These are phyloP conservation scores for Kluyveromyces lactis DNA, from an alignment of 805 yeast species.

Conservation along the genomic window DNA sequence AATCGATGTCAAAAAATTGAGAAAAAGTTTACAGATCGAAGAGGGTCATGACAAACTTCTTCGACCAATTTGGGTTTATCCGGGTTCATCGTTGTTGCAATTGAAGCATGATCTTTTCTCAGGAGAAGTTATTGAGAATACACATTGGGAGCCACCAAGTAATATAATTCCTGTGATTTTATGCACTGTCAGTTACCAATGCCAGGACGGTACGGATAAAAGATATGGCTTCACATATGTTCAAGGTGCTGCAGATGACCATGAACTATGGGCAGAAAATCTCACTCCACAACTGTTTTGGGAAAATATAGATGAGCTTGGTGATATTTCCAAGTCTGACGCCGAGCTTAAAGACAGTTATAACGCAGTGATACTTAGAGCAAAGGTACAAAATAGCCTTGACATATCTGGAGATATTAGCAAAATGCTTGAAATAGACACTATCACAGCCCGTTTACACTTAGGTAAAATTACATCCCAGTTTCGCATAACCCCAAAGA, in stretches of 20 bases:
- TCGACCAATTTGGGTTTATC: conserved; percentile 64
- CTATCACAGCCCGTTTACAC: conserved; percentile 14
- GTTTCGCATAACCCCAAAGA: conserved; percentile 6
- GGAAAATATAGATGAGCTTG: conserved; percentile 32
- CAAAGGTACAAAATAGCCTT: background rate
- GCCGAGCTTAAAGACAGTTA: conserved; percentile 18
- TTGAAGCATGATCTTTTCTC: conserved; percentile 22
- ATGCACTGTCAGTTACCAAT: conserved; percentile 55
- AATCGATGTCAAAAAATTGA: conserved; percentile 29
- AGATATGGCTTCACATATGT: conserved; percentile 52
- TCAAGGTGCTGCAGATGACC: conserved; percentile 95
- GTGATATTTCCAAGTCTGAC: conserved; percentile 24
- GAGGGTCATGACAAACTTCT: conserved; percentile 35
- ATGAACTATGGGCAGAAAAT: conserved; percentile 70
- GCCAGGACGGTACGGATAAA: conserved; percentile 48
- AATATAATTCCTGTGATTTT: conserved; percentile 38
- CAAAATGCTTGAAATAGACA: conserved; percentile 11
- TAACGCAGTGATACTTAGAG: background rate
- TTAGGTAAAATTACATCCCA: conserved; percentile 16
- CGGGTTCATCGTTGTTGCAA: conserved; percentile 32
- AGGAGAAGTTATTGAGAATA: conserved; percentile 21
- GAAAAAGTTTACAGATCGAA: conserved; percentile 18
- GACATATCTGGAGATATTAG: conserved; percentile 8
- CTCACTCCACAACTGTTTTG: conserved; percentile 52
- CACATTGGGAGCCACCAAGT: conserved; percentile 29